phyloP scores from a whole-genome alignment of 306 rosid species.

The Sindora glabra region DNA sequence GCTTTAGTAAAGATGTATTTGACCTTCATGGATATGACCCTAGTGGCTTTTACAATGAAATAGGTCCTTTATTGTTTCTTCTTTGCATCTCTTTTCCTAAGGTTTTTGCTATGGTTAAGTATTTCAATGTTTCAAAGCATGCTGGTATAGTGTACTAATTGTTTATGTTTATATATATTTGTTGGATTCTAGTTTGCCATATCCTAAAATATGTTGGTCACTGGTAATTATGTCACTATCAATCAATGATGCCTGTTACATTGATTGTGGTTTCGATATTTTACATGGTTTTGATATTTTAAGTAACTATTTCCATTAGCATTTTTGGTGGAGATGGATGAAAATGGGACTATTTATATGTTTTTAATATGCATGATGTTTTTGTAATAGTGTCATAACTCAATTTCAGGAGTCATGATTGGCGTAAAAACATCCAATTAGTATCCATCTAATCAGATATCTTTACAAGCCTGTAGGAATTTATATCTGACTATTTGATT shows the following conservation, averaged over 20 bases:
- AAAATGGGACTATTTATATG: too few species aligned
- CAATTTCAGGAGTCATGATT: too few species aligned
- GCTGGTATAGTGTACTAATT: neutral
- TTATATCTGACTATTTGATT: too few species aligned
- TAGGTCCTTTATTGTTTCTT: constrained; percentile 49
- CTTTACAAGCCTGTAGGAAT: too few species aligned
- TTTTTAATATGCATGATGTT: too few species aligned
- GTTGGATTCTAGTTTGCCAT: neutral
- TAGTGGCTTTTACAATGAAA: constrained; percentile 76
- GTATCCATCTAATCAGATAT: too few species aligned
- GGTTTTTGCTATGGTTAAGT: neutral
- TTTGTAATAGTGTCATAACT: too few species aligned
- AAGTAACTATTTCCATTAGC: too few species aligned
- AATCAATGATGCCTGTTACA: too few species aligned
- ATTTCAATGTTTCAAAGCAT: neutral
- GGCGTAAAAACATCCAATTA: too few species aligned
- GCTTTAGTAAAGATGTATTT: constrained; percentile 93
- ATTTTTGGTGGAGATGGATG: too few species aligned
- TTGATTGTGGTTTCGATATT: neutral
- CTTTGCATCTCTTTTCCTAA: neutral
- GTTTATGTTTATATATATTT: neutral
- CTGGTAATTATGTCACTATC: too few species aligned
- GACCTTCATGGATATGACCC: constrained; percentile 92
- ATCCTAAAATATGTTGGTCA: neutral
- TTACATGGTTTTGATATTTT: neutral